Evolutionary conservation across 805 yeast genomes (phyloP).

Genomic region (Candida awuae): DNA sequence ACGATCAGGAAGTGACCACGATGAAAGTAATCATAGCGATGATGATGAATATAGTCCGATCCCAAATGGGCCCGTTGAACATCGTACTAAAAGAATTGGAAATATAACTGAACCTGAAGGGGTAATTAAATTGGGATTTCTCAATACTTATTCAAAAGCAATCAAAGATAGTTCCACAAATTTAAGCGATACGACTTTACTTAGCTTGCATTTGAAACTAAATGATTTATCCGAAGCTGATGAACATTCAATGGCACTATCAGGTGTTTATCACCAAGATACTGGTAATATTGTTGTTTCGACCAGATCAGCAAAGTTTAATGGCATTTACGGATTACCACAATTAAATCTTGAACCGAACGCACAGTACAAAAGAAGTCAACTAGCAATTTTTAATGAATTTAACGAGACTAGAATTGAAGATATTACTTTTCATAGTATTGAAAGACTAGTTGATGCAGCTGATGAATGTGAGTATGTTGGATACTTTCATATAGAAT

Average conservation of each 20-base stretch:
- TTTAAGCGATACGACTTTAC: constrained; percentile 25
- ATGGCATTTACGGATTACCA: constrained; percentile 54
- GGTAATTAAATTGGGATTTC: constrained; percentile 14
- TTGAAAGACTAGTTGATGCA: constrained; percentile 30
- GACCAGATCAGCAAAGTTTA: constrained; percentile 57
- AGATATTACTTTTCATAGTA: constrained; percentile 31
- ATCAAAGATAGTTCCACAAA: constrained; percentile 1
- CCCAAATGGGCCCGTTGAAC: neutral
- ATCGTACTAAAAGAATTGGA: constrained; percentile 15
- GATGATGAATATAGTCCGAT: constrained; percentile 1
- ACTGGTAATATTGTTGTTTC: constrained; percentile 54
- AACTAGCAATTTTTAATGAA: constrained; percentile 36
- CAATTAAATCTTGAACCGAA: constrained; percentile 39
- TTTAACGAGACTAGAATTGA: constrained; percentile 35
- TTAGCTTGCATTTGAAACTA: constrained; percentile 26
- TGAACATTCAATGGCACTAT: constrained; percentile 41
- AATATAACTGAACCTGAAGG: constrained; percentile 25
- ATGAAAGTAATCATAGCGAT: constrained; percentile 1
- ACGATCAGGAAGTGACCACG: constrained; percentile 4
- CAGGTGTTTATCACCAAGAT: constrained; percentile 59
- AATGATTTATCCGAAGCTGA: constrained; percentile 41
- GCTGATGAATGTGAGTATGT: constrained; percentile 59
- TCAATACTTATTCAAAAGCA: constrained; percentile 10
- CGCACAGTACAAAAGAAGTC: constrained; percentile 36
- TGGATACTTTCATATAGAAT: constrained; percentile 56